Evolutionary conservation across 2,329 filamentous ascomycete species (phyloP), one percentile per base, ranked within the genome.

Genomic region (Penicillium sp.): DNA sequence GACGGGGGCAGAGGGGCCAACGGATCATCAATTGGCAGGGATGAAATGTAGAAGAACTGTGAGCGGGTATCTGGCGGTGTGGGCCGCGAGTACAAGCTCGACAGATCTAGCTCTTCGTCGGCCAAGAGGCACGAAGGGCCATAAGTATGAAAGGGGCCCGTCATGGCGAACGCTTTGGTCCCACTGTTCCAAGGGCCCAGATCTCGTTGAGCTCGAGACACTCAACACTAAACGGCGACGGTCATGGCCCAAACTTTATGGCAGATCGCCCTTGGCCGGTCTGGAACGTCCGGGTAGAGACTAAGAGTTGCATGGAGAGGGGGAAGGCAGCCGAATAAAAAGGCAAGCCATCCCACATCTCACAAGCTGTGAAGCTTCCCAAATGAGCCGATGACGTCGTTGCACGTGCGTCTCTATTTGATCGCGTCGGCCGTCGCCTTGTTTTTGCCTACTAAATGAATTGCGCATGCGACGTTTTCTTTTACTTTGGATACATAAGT

Each of bases 1-100:
- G 68, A 78, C 57, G 69, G 80, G 68, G 70, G 84, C 66, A 74
- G 80, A 70, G 87, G 82, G 9, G 88, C 90, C n/a, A 95, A 80
- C 23, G 90, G 90, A 65, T 96, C 91, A 65, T 96, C 91, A 66
- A 96, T 91, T 28, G 90, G 87, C 45, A 93, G 81, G 12, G 85
- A 78, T 10, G 90, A 94, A 13, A 85, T 82, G 71, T 95, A 96
- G 73, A 96, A 96, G 75, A 90, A 96, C 58, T 90, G 89, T 21
- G 87, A 81, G 29, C 80, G 78, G 49, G 88, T 70, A 24, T 61
- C 66, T 0, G 83, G 79, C 15, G 88, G 87, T 23, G 82, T 78
- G 48, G 75, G 77, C 49, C 61, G 66, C 16, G 63, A 59, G 42
- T 66, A 62, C 52, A 69, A 66, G 42, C 67, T 63, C 38, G 65